These are phyloP conservation scores for Andrographis paniculata DNA, from an alignment of 305 asterid species.

Conservation along the genomic window DNA sequence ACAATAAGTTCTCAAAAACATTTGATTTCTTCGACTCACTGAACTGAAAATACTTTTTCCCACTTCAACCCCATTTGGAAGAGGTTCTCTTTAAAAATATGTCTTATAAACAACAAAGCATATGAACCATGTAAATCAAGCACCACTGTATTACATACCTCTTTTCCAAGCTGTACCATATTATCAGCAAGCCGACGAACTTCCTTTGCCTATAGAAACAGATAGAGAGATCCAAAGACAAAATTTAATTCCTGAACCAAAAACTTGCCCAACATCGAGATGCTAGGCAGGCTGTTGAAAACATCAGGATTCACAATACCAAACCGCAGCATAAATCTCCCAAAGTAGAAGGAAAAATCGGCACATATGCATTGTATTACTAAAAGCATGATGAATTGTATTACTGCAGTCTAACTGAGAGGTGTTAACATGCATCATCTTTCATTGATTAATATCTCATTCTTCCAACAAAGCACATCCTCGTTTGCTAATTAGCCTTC, in stretches of 20 bases:
- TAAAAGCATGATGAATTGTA: too few relatives aligned
- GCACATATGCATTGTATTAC: too few relatives aligned
- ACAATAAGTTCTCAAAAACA: background rate
- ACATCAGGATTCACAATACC: background rate
- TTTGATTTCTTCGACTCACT: background rate
- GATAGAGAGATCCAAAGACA: background rate
- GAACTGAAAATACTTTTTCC: background rate
- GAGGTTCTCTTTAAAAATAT: background rate
- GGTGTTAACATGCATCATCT: too few relatives aligned
- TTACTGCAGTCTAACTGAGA: too few relatives aligned
- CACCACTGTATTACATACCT: constrained; percentile 33
- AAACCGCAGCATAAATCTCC: background rate
- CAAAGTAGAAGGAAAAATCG: background rate
- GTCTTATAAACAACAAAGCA: background rate
- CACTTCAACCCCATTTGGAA: background rate
- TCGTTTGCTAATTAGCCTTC: too few relatives aligned
- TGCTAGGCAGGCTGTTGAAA: background rate
- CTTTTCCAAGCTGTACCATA: constrained; percentile 95
- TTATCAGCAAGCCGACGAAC: constrained; percentile 91
- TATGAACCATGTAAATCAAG: background rate
- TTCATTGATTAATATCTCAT: too few relatives aligned
- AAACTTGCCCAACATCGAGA: background rate
- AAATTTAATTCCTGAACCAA: background rate
- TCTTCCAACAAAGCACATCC: too few relatives aligned
- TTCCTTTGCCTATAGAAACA: constrained; percentile 64